Evolutionary conservation across 371 early-diverging fungal species (phyloP).

Genomic region (Mucor sp.): DNA sequence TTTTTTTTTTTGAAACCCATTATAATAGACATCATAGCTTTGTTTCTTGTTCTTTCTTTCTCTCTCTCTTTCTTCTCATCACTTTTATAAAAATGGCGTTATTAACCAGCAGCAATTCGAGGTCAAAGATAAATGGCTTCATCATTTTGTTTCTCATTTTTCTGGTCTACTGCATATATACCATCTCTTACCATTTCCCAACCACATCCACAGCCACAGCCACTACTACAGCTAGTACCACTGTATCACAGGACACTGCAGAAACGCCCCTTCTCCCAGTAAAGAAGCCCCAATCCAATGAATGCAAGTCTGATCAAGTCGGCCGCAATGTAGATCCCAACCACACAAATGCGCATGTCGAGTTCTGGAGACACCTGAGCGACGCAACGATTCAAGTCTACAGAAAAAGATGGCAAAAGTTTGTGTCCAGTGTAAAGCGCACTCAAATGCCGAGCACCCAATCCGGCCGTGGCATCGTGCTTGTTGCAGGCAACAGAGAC

Average conservation of each 20-base stretch:
- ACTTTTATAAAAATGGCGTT: not conserved
- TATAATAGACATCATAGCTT: no score
- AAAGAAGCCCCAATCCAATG: not conserved
- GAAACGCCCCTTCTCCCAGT: not conserved
- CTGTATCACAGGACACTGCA: not conserved
- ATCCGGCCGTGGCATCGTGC: slow-evolving; percentile 36
- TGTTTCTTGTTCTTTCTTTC: not conserved
- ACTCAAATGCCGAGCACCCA: slow-evolving; percentile 4
- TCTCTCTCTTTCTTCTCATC: not conserved
- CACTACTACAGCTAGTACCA: not conserved
- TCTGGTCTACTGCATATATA: slow-evolving; percentile 9
- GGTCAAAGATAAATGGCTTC: not conserved
- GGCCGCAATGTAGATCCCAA: slow-evolving; percentile 40
- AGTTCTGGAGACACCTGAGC: slow-evolving; percentile 31
- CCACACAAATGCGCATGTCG: slow-evolving; percentile 39
- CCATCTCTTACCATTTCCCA: not conserved
- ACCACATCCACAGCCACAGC: not conserved
- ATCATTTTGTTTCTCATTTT: not conserved
- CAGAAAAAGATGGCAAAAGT: slow-evolving; percentile 33
- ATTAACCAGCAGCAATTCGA: not conserved
- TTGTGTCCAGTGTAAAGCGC: slow-evolving; percentile 19
- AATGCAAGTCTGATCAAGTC: slow-evolving; percentile 25
- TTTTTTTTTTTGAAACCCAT: slow-evolving; percentile 9
- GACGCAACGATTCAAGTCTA: slow-evolving; percentile 18
- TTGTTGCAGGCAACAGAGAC: slow-evolving; percentile 49